phyloP scores from a whole-genome alignment of 345 rosid species.

The Ceriops decandra region DNA sequence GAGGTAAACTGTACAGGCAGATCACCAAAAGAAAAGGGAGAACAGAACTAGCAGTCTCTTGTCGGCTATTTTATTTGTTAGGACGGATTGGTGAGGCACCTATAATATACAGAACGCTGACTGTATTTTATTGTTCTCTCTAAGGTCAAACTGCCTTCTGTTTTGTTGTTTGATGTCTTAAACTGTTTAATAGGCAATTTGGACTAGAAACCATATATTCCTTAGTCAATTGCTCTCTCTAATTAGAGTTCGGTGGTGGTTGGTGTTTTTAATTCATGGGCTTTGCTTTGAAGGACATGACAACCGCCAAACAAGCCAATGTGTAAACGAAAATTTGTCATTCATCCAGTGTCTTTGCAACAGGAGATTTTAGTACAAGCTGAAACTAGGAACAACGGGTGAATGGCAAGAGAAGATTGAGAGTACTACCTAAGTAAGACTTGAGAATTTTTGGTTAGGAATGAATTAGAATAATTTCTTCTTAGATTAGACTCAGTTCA shows the following conservation, averaged over 20 bases:
- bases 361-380: neutral
- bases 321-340: neutral
- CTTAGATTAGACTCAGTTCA: no score
- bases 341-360: neutral
- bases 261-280: neutral
- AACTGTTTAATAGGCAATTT: neutral
- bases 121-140: neutral
- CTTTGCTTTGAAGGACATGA: neutral
- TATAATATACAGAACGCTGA: neutral
- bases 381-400: no score
- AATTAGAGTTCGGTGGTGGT: neutral
- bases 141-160: neutral
- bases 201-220: neutral
- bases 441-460: no score
- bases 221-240: neutral
- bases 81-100: neutral
- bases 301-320: no score
- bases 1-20: constrained; percentile 17
- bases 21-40: neutral
- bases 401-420: no score
- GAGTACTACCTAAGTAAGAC: no score
- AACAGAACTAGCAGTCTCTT: no score
- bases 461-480: no score
- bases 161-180: neutral
- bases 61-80: constrained; percentile 10